Percentiles rank a stretch among this genome's conserved stretches.
phyloP scores from a whole-genome alignment of 2,329 filamentous ascomycete genomes.

The Fusarium sp. region DNA sequence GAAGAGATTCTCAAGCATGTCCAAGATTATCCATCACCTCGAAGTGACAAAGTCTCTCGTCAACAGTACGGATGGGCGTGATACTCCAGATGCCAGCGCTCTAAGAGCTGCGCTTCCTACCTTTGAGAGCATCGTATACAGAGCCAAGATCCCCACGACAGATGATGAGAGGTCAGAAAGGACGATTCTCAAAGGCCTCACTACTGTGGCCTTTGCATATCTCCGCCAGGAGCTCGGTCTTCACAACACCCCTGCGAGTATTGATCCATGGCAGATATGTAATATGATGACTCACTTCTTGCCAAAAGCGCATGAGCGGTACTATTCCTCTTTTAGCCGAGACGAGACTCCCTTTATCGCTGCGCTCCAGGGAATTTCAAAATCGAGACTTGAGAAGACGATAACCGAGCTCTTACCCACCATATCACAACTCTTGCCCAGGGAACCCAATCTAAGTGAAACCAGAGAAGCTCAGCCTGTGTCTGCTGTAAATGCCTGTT shows the following conservation, averaged over 20 bases:
- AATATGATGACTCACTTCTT: neutral
- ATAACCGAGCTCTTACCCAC: neutral
- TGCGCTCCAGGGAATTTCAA: neutral
- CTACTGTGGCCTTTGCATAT: neutral
- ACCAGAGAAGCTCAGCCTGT: neutral
- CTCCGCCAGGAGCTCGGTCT: neutral
- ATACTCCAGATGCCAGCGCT: neutral
- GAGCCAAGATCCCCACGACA: neutral
- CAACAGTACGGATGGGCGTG: neutral
- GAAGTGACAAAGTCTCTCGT: neutral
- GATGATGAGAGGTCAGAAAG: neutral
- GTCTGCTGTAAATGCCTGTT: neutral
- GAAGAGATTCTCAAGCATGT: neutral
- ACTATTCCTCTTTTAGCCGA: neutral
- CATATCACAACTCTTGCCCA: neutral
- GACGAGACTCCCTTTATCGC: neutral
- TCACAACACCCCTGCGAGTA: neutral
- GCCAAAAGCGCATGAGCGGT: neutral
- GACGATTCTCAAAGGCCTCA: neutral
- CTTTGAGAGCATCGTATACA: neutral
- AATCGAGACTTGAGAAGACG: neutral
- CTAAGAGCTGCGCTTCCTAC: neutral
- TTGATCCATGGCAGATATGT: neutral
- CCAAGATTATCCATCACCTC: neutral
- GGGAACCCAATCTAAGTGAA: neutral